phyloP scores from a whole-genome alignment of 78 protist species.

The Chrysochromulina parva region DNA sequence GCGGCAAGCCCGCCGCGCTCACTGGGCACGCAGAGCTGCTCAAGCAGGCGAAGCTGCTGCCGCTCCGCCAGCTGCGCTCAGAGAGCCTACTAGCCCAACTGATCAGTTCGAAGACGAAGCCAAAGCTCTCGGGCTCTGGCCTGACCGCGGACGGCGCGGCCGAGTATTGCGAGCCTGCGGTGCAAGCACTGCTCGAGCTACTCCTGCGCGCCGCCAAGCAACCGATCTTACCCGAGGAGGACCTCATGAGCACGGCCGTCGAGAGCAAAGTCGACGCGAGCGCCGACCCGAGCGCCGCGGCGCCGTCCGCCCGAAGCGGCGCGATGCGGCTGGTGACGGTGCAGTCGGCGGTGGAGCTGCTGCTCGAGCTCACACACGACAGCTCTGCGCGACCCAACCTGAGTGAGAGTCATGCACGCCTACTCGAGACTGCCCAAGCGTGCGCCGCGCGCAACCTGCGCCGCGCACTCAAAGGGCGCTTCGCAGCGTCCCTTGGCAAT shows the following conservation, averaged over 20 bases:
- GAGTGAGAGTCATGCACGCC: too few species aligned
- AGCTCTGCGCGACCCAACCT: not conserved
- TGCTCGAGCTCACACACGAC: not conserved
- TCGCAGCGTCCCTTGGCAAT: not conserved
- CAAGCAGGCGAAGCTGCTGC: not conserved
- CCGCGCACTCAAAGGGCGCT: not conserved
- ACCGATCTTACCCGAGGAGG: too few species aligned
- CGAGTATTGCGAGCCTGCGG: not conserved
- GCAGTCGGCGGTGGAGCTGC: not conserved
- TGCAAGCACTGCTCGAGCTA: not conserved
- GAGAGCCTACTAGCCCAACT: not conserved
- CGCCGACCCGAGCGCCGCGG: not conserved
- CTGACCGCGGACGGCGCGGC: not conserved
- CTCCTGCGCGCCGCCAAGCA: too few species aligned
- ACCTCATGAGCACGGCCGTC: not conserved
- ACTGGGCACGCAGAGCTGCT: too few species aligned
- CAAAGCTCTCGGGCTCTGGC: too few species aligned
- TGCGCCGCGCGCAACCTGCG: too few species aligned
- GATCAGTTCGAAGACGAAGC: not conserved
- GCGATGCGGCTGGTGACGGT: not conserved
- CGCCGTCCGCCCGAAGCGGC: not conserved
- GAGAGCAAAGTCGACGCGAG: not conserved
- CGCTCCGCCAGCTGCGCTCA: not conserved
- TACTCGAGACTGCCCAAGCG: too few species aligned
- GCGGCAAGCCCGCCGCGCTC: too few species aligned